Conservation (phyloP, 2,329 filamentous ascomycete genomes). For the Pezicula carpinea region DNA sequence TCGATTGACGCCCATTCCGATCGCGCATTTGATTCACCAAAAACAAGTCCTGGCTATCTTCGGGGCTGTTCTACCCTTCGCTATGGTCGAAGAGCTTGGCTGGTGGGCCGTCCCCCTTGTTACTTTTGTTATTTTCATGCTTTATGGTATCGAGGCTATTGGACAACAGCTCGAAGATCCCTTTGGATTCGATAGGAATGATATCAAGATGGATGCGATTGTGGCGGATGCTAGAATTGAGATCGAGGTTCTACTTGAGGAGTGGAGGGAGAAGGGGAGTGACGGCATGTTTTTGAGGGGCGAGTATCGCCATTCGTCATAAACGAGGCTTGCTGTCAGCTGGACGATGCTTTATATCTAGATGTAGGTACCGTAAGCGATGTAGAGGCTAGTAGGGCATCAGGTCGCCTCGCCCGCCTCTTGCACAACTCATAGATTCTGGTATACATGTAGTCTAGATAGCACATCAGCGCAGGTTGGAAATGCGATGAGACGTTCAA, state of each 20-base stretch:
- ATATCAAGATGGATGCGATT: slow-evolving; percentile 2
- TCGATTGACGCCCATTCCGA: not conserved
- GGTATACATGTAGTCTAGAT: no score
- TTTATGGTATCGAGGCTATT: slow-evolving; percentile 1
- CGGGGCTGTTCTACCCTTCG: not conserved
- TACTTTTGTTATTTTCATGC: not conserved
- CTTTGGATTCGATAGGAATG: slow-evolving; percentile 1
- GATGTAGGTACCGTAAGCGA: no score
- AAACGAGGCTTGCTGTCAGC: no score
- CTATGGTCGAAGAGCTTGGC: not conserved
- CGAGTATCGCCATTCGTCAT: not conserved
- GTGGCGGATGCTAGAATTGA: not conserved
- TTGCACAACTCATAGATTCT: no score
- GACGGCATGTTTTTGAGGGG: not conserved
- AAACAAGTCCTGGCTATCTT: not conserved
- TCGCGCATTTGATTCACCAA: slow-evolving; percentile 1
- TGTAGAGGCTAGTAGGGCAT: no score
- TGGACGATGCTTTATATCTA: no score
- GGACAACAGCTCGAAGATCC: slow-evolving; percentile 1
- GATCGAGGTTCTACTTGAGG: not conserved
- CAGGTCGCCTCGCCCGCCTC: no score
- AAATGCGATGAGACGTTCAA: no score
- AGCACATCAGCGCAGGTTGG: no score
- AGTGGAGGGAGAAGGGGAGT: slow-evolving; percentile 1
- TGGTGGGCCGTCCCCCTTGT: not conserved